Percentiles rank a stretch among this genome's conserved stretches.
phyloP scores from a whole-genome alignment of 2,329 filamentous ascomycete genomes.

The Colletotrichum sp. region DNA sequence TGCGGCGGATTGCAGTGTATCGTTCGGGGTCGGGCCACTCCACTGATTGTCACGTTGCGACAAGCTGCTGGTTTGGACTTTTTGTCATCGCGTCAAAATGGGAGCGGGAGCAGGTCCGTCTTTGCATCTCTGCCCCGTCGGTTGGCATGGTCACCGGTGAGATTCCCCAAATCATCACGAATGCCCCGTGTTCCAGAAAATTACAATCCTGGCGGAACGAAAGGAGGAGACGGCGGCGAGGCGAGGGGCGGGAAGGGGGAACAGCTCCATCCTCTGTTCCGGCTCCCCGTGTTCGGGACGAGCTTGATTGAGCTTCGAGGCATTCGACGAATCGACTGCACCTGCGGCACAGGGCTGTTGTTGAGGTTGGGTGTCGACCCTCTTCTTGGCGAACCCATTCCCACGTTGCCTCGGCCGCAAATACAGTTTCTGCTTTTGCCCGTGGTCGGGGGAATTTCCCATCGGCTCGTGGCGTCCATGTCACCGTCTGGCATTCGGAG shows the following conservation, averaged over 20 bases:
- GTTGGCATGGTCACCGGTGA: slow-evolving; percentile 17
- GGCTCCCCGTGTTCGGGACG: slow-evolving; percentile 5
- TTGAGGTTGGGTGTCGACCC: neutral
- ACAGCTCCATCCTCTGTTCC: slow-evolving; percentile 3
- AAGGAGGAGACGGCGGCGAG: slow-evolving; percentile 2
- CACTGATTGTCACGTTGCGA: slow-evolving; percentile 15
- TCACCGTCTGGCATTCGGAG: neutral
- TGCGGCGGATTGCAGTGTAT: slow-evolving; percentile 11
- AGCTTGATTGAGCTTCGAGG: neutral
- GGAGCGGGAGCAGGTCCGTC: neutral
- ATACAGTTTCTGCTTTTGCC: neutral
- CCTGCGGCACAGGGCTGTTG: neutral
- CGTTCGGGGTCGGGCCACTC: neutral
- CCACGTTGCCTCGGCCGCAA: neutral
- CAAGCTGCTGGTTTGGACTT: neutral
- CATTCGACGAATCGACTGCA: neutral
- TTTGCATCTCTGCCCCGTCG: slow-evolving; percentile 7
- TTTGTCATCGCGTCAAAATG: neutral
- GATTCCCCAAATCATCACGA: slow-evolving; percentile 12
- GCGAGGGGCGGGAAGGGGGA: neutral
- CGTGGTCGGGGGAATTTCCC: neutral
- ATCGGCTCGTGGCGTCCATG: neutral
- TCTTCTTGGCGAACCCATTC: neutral
- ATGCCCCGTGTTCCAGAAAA: neutral
- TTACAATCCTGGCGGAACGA: neutral